Percentiles rank a stretch among this genome's conserved stretches.
phyloP scores from a whole-genome alignment of 106 monocot species.

The Dioscorea alata region DNA sequence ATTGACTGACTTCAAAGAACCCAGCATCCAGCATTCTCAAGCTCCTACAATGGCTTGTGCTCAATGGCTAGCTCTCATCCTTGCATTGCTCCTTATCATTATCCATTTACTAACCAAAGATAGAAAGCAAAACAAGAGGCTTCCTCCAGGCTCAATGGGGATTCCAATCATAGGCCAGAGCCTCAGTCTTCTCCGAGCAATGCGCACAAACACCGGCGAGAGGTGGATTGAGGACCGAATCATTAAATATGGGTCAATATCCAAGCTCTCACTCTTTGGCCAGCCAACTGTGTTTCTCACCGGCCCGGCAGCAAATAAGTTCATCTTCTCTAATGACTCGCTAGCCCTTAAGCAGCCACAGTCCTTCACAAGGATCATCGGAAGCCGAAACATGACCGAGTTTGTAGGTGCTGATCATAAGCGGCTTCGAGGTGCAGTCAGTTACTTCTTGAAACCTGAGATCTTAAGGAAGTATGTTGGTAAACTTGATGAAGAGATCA shows the following conservation, averaged over 20 bases:
- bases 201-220: slow-evolving; percentile 2
- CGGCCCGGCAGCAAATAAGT: slow-evolving; percentile 5
- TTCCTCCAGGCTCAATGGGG: slow-evolving; percentile 21
- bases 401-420: neutral
- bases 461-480: slow-evolving; percentile 13
- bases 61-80: too few species aligned
- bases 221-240: slow-evolving; percentile 9
- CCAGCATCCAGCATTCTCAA: too few species aligned
- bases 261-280: slow-evolving; percentile 19
- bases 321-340: slow-evolving; percentile 2
- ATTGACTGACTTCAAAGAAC: too few species aligned
- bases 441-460: slow-evolving; percentile 15
- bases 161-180: slow-evolving; percentile 11
- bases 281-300: slow-evolving; percentile 10
- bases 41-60: too few species aligned
- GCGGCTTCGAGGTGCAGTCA: slow-evolving; percentile 9
- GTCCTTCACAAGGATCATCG: slow-evolving; percentile 7
- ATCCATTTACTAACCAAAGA: too few species aligned
- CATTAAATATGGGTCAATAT: slow-evolving; percentile 6
- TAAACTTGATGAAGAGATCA: slow-evolving; percentile 2
- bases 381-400: slow-evolving; percentile 10
- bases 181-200: slow-evolving; percentile 3
- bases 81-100: too few species aligned
- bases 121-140: neutral
- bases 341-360: neutral